Evolutionary conservation across 2,329 filamentous ascomycete genomes (phyloP), one percentile per base, ranked within the genome.

Genomic region (Fusarium sp.): DNA sequence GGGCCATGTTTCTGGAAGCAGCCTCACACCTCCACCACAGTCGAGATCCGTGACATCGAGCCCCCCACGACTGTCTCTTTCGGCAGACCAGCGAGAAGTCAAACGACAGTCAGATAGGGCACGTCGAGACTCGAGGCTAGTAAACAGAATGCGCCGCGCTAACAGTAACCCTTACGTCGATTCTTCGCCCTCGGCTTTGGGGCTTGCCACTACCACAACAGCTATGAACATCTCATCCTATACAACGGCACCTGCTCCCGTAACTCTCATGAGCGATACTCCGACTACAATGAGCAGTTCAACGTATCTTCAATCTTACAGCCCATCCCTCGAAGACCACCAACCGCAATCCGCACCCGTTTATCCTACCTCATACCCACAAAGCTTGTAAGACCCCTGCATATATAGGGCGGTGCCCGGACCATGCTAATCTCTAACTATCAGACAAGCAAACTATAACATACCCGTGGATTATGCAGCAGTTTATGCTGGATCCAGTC

Each of bases 81-180:
- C 88, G 11, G 82, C 88, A 12, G 89, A 91, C 77, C 89, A 91
- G 78, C 86, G 89, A 70, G 89, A 90, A 76, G 78, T 91, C 45
- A 91, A 89, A 81, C 85, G 89, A 65, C 89, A 91, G 75, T 85
- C 86, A 68, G 89, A 91, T 72, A 87, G 87, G 73, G 87, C 84
- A 48, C 86, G 90, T 64, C 84, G 89, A 73, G 88, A 89, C 72
- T 86, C 87, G 12, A 91, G 91, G 78, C 79, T 87, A 22, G 83
- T 85, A 7, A 79, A 81, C 14, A 85, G 89, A 65, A 82, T 86
- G 54, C 85, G 86, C 70, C 86, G 89, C 59, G 83, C 85, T 36
- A 86, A 84, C 78, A 88, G 86, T 81, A 82, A 79, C 72, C 68
- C 87, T 75, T 74, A 85, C 81, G 51, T 78, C 82, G 68, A 82